Conservation (phyloP, 1,284 basidiomycete species). For the Baeospora myosura region DNA sequence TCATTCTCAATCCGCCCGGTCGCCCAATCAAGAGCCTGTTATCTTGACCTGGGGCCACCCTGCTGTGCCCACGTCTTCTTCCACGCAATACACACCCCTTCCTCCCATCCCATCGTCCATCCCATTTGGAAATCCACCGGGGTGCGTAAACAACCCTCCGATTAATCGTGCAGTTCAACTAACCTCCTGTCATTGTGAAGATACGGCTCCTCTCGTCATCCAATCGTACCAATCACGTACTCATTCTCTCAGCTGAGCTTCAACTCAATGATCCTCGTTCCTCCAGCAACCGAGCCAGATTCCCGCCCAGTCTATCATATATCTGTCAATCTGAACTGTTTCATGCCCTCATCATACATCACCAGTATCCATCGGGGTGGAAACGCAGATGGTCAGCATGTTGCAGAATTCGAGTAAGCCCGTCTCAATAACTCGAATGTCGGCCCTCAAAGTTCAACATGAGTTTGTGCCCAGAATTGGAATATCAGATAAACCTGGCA, state of each 20-base stretch:
- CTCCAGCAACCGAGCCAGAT: constrained; percentile 19
- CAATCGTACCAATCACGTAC: constrained; percentile 18
- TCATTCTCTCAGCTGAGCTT: constrained; percentile 24
- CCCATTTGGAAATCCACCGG: too few relatives aligned
- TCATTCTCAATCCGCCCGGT: too few relatives aligned
- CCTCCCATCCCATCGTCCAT: too few relatives aligned
- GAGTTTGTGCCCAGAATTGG: constrained; percentile 17
- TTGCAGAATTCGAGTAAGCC: constrained; percentile 34
- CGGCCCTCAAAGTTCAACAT: not conserved
- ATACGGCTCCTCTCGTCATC: constrained; percentile 1
- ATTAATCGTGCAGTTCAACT: too few relatives aligned
- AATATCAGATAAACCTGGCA: constrained; percentile 14
- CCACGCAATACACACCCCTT: too few relatives aligned
- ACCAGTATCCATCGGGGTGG: constrained; percentile 29
- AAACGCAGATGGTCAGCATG: constrained; percentile 22
- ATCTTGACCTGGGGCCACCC: too few relatives aligned
- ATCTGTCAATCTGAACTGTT: constrained; percentile 29
- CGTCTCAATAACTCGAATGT: not conserved
- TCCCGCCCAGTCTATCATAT: constrained; percentile 29
- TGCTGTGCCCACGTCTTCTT: too few relatives aligned
- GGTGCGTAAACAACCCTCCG: too few relatives aligned
- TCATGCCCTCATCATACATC: constrained; percentile 31
- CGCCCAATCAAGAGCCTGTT: too few relatives aligned
- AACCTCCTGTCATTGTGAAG: too few relatives aligned
- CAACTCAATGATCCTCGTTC: constrained; percentile 24